These are phyloP conservation scores for Sporothrix phasma DNA, from an alignment of 2,329 filamentous ascomycete genomes.

Conservation along the genomic window DNA sequence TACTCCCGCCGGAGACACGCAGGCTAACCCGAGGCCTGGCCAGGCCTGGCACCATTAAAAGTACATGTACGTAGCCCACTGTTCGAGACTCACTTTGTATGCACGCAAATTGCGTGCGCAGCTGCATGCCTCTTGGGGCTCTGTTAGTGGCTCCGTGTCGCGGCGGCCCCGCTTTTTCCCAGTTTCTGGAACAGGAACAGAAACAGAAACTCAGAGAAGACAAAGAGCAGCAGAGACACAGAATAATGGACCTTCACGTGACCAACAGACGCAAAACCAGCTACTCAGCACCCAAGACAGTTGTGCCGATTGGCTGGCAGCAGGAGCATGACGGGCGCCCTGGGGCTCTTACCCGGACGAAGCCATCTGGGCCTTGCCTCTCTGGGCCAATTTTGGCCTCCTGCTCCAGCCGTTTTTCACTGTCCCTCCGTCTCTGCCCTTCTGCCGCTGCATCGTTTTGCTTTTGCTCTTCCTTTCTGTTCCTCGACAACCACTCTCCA, in stretches of 20 bases:
- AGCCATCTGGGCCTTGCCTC: slow-evolving; percentile 11
- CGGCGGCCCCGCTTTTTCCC: slow-evolving; percentile 2
- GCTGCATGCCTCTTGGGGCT: not conserved
- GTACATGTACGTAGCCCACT: not conserved
- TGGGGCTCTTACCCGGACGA: slow-evolving; percentile 9
- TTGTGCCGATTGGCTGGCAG: slow-evolving; percentile 1
- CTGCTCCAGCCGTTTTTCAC: slow-evolving; percentile 12
- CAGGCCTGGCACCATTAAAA: not conserved
- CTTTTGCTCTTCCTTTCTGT: too few relatives aligned
- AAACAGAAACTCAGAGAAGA: not conserved
- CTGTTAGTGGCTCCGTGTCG: not conserved
- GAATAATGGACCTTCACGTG: not conserved
- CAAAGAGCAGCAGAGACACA: not conserved
- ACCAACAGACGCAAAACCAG: not conserved
- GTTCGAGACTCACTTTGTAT: not conserved
- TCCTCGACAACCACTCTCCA: not conserved
- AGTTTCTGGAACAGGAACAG: slow-evolving; percentile 9
- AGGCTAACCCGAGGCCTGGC: slow-evolving; percentile 2
- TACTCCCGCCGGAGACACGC: not conserved
- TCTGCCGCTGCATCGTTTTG: not conserved
- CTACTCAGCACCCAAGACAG: slow-evolving; percentile 1
- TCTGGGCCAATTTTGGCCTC: slow-evolving; percentile 9
- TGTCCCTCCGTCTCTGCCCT: not conserved
- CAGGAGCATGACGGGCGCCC: slow-evolving; percentile 1
- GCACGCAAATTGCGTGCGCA: slow-evolving; percentile 6